Percentiles rank a stretch among this genome's conserved stretches.
These are phyloP conservation scores for Echria macrotheca DNA, from an alignment of 495 filamentous ascomycete genomes.

Conservation along the genomic window DNA sequence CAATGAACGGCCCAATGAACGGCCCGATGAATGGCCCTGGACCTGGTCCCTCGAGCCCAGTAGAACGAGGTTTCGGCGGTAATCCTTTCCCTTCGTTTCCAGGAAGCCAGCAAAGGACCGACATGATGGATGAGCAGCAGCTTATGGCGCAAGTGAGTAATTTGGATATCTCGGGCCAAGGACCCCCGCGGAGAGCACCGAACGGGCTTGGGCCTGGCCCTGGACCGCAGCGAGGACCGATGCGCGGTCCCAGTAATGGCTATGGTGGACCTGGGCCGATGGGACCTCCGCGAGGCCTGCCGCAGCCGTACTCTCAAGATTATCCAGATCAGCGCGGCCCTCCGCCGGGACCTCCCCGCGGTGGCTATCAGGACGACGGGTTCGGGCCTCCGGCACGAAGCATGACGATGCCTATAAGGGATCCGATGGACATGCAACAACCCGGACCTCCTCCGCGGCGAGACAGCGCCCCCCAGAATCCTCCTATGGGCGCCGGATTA, in stretches of 20 bases:
- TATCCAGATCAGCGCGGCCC: conserved; percentile 40
- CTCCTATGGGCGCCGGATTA: conserved; percentile 37
- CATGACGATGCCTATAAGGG: conserved; percentile 50
- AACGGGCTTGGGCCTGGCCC: conserved; percentile 26
- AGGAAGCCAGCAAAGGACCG: conserved; percentile 42
- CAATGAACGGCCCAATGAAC: conserved; percentile 29
- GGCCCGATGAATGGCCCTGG: no score
- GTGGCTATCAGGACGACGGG: conserved; percentile 29
- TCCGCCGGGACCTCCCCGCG: conserved; percentile 21
- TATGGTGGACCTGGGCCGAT: conserved; percentile 33
- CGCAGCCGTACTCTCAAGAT: conserved; percentile 33
- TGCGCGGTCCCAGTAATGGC: conserved; percentile 26
- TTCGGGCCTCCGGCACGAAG: conserved; percentile 42
- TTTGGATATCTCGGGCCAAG: conserved; percentile 50
- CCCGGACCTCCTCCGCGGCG: conserved; percentile 27
- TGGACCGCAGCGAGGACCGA: conserved; percentile 29
- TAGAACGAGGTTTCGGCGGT: conserved; percentile 49
- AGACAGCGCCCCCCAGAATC: conserved; percentile 41
- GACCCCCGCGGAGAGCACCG: conserved; percentile 28
- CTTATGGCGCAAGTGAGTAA: conserved; percentile 52
- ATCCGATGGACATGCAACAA: conserved; percentile 31
- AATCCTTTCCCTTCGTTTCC: conserved; percentile 66
- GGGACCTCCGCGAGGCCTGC: conserved; percentile 32
- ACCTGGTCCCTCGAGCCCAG: conserved; percentile 29
- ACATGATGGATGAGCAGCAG: conserved; percentile 39